A percentile compares a stretch with the other conserved stretches of the same genome.
Evolutionary conservation across 768 basidiomycete species (phyloP).

Genomic region (Rhizopogon vinicolor): DNA sequence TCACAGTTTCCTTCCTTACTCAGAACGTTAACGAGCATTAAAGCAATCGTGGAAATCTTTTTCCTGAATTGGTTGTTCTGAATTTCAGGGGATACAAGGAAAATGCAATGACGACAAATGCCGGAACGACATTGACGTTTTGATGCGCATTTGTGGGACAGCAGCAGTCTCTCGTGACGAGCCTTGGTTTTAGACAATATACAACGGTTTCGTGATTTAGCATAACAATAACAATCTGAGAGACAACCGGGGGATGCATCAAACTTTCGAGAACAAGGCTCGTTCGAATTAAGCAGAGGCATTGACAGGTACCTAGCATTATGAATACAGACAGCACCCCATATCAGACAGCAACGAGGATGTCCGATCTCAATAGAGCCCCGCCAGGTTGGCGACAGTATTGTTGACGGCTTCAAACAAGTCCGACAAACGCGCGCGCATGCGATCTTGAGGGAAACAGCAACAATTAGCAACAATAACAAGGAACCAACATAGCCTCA

Average conservation of each 20-base stretch:
- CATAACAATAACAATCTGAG: no score
- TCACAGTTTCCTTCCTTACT: neutral
- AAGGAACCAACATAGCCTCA: slow-evolving; percentile 2
- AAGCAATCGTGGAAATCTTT: no score
- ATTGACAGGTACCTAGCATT: neutral
- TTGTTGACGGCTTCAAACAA: slow-evolving; percentile 21
- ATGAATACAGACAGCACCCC: neutral
- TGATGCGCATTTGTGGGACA: no score
- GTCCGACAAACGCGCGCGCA: slow-evolving; percentile 17
- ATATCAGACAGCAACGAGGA: neutral
- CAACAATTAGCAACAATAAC: slow-evolving; percentile 11
- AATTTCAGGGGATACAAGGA: no score
- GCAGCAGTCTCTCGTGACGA: no score
- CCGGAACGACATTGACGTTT: no score
- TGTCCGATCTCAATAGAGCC: neutral
- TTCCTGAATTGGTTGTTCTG: no score
- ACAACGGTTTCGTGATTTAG: no score
- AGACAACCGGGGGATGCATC: neutral
- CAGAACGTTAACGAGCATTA: neutral
- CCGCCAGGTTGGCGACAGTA: slow-evolving; percentile 16
- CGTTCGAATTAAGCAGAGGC: neutral
- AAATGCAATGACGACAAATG: no score
- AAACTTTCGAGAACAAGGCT: neutral
- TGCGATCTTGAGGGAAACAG: slow-evolving; percentile 13
- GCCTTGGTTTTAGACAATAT: no score